Base-by-base conservation (phyloP, 495 filamentous ascomycete genomes). In the Hamigera avellanea region DNA sequence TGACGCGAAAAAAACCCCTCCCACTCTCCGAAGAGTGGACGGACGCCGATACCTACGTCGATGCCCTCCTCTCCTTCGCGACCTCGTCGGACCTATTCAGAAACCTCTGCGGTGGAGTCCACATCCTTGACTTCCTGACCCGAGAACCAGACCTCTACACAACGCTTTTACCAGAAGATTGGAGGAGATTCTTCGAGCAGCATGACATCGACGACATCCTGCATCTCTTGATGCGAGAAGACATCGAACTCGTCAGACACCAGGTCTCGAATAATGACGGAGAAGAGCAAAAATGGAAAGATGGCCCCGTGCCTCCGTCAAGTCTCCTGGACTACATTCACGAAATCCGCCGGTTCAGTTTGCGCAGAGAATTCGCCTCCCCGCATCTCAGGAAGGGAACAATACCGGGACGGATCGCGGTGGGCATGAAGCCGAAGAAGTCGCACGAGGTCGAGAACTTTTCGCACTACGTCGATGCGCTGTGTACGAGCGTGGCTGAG, bases 401-500 rank as follows among this genome's bases (percentile, higher is more conserved):
- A 6, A 54, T 93, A 13, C 73, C 83, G 2, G 64, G 72, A 27
- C 72, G 80, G 48, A 69, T 95, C 16, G 73, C 83, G 0, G 71
- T 93, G 3, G 91, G 91, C 14, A 98, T 98, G 93, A 95, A 85
- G 41, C 71, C 79, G 19, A 98, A 98, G 58, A 98, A 98, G 56
- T 70, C 86, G 13, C 93, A 98, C 43, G 91, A 98, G 63, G 91
- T 81, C 2, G 62, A 73, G 17, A 62, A 78, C 48, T 79, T 80
- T 43, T 70, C 77, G 26, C 56, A 47, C 18, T 95, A 79, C 46
- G 66, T 82, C 40, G 50, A 67, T 43, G 50, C 56, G 21, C 51
- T 69, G 12, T 56, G 58, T 26, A 63, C 64, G 7, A 71, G 76
- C 26, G 75, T 84, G 35, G 58, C 69, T 1, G 56, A 68, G 28